Base-by-base conservation (phyloP, 2,329 filamentous ascomycete species). In the Phyllosticta capitalensis region DNA sequence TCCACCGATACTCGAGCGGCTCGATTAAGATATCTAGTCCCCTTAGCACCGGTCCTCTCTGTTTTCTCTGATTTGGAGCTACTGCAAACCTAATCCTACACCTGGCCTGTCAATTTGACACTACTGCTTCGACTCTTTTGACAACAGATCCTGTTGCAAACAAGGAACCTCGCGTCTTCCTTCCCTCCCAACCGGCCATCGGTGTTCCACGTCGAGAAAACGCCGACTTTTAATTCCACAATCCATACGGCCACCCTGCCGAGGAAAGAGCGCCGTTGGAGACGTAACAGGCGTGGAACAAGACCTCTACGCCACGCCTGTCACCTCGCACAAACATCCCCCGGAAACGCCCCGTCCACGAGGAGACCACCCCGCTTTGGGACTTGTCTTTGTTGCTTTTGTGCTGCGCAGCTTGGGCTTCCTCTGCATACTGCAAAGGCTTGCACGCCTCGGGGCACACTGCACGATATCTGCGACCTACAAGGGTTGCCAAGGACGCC, bases 21-120 rank as follows among this genome's bases (percentile, higher is more conserved):
- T 65, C 63, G 65, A 65, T 68, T 65, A 64, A 67, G 61, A 66
- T 65, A 66, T 68, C 64, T 65, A 50, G 64, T 64, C 68, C 33
- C 52, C 57, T 54, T 59, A 51, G 57, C 56, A 59, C 56, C 51
- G 10, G 30, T 38, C 6, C 30, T 38, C 30, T 14, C 10, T 38
- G 30, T 38, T 38, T 38, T 51, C 52, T 50, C 51, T 54, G 51
- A 52, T 51, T 38, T 48, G 54, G 52, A 55, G 45, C 52, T 59
- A 59, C 57, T 52, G 38, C 57, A 55, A 55, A 59, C 52, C 54
- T 48, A 54, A 59, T 52, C 57, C 52, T 59, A 52, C 52, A 52
- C 57, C 52, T 22, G 38, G 57, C 19, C 52, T 59, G 52, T 59
- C 57, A 59, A 59, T 45, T 59, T 59, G 57, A 59, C 52, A 59